phyloP scores from a whole-genome alignment of 1,139 yeast genomes.

The Pichia inconspicua region DNA sequence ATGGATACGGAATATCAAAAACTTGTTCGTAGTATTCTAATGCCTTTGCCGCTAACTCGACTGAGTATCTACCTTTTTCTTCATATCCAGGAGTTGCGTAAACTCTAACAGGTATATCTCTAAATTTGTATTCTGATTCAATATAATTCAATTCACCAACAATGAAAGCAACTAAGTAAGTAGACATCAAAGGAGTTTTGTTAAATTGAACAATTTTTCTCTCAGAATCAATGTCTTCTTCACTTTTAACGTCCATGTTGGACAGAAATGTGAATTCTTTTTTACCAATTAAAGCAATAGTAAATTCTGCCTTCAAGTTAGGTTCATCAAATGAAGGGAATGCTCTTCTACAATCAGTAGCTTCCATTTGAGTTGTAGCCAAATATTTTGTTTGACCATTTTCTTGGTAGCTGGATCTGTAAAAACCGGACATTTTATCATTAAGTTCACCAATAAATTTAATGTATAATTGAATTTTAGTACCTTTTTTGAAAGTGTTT shows the following conservation, averaged over 20 bases:
- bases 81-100: constrained; percentile 52
- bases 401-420: constrained; percentile 65
- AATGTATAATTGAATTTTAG: constrained; percentile 29
- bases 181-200: constrained; percentile 47
- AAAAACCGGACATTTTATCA: constrained; percentile 83
- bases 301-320: constrained; percentile 70
- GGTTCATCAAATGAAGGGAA: constrained; percentile 93
- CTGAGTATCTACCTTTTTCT: constrained; percentile 43
- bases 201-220: constrained; percentile 45
- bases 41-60: constrained; percentile 47
- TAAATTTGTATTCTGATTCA: constrained; percentile 36
- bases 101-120: constrained; percentile 48
- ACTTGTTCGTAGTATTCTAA: constrained; percentile 45
- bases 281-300: constrained; percentile 56
- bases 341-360: constrained; percentile 86
- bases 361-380: constrained; percentile 86
- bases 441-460: constrained; percentile 45
- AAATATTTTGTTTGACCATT: constrained; percentile 59
- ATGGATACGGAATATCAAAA: constrained; percentile 50
- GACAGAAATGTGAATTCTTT: constrained; percentile 62
- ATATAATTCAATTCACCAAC: constrained; percentile 50
- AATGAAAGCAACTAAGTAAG: constrained; percentile 54
- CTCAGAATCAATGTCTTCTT: constrained; percentile 33
- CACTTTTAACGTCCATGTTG: constrained; percentile 61
- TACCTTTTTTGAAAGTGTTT: constrained; percentile 34